A percentile compares a stretch with the other conserved stretches of the same genome.
Evolutionary conservation across 2,329 filamentous ascomycete genomes (phyloP).

Genomic region (Sporothrix brasiliensis): DNA sequence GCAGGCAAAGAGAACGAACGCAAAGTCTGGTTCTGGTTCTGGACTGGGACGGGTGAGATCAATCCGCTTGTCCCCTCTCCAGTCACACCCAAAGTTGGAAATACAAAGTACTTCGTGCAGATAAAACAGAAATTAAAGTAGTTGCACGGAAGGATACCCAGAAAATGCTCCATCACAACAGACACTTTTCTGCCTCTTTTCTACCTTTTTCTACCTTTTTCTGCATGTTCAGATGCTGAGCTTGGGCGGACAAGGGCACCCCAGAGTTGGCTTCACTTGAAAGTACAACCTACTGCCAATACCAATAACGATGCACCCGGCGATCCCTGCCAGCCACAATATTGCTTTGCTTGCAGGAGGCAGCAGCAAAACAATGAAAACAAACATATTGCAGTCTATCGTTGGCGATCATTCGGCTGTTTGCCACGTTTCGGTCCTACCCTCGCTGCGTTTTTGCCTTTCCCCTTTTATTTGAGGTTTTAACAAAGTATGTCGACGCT

Average conservation of each 20-base stretch:
- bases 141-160: too few relatives aligned
- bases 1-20: neutral
- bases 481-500: neutral
- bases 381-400: too few relatives aligned
- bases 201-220: neutral
- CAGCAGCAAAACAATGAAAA: too few relatives aligned
- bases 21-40: neutral
- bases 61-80: too few relatives aligned
- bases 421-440: neutral
- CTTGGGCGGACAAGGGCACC: neutral
- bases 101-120: too few relatives aligned
- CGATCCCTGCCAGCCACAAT: neutral
- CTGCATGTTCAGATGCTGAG: neutral
- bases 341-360: neutral
- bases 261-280: too few relatives aligned
- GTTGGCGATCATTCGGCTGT: neutral
- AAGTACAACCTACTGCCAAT: neutral
- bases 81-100: slow-evolving; percentile 15
- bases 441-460: neutral
- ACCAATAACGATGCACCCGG: too few relatives aligned
- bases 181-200: neutral
- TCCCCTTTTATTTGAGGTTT: neutral
- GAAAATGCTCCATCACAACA: neutral
- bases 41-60: neutral
- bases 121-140: neutral